Base-by-base conservation (phyloP, 2,329 filamentous ascomycete species). In the Cryphonectria naterciae region DNA sequence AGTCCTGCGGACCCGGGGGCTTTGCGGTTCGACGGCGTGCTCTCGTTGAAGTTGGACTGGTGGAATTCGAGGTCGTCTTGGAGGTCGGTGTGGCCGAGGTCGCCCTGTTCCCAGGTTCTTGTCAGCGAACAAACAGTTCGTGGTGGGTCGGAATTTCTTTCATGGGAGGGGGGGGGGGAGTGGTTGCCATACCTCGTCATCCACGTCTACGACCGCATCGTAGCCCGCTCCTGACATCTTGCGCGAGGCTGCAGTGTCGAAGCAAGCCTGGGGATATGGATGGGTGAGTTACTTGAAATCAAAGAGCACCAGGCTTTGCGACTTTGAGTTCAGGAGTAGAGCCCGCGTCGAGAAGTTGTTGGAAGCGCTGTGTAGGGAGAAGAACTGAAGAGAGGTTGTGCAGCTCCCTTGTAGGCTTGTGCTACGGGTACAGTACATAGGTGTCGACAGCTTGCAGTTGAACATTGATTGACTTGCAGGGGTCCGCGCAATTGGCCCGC, bases 51-150 rank as follows among this genome's bases (percentile, higher is more conserved):
- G 85, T 93, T 89, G 75, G 95, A 98, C 79, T 91, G 93, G 87
- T 99, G 96, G 85, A 99, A 99, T 88, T 98, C 96, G 80, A 99
- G 94, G 83, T 98, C 96, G 82, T 98, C 95, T 86, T 98, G 94
- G 35, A 99, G 92, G 82, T 99, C 96, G 70, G 96, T 99, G 83
- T 98, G 95, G 78, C 96, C 96, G 80, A 99, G 91, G 83, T 99
- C 96, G 78, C 95, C 95, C 95, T 98, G 73, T 76, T 69, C 76
- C 73, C 58, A 68, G 77, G 39, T 11, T 67, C 74, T 70, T 63
- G 64, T 37, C 66, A 74, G 72, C 62, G 41, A 39, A 37, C 62
- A 46, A 8, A 19, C 7, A 8, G 43, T 49, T n/a, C 22, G 28
- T 49, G 52, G 64, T 41, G 41, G 49, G 67, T 43, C 3, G 7